Percentiles rank a stretch among this genome's conserved stretches.
Evolutionary conservation across 2,329 filamentous ascomycete species (phyloP).

Genomic region (Aspergillus thermomutatus): DNA sequence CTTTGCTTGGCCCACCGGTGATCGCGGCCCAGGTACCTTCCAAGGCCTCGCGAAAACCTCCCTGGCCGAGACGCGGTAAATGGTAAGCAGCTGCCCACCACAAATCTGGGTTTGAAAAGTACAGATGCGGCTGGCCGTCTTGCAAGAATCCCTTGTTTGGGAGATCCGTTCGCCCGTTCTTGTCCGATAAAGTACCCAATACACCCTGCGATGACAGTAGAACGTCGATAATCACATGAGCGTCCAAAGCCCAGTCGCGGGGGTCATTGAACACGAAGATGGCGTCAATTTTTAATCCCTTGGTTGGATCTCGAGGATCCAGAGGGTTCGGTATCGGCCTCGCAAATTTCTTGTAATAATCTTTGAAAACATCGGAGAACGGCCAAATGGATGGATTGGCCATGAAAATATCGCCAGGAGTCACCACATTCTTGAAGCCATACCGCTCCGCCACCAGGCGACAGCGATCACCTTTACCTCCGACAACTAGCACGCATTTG

Average conservation of each 20-base stretch:
- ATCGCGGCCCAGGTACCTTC: constrained; percentile 74
- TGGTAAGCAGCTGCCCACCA: constrained; percentile 85
- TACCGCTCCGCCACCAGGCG: constrained; percentile 69
- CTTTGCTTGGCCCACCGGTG: constrained; percentile 56
- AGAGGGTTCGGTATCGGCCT: constrained; percentile 34
- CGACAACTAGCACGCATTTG: constrained; percentile 71
- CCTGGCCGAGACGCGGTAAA: constrained; percentile 83
- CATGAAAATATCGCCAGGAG: constrained; percentile 76
- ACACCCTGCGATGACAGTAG: constrained; percentile 75
- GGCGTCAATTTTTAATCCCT: constrained; percentile 74
- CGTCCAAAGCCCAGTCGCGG: constrained; percentile 90
- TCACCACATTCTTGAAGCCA: constrained; percentile 78
- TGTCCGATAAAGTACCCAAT: constrained; percentile 72
- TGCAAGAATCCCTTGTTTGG: constrained; percentile 76
- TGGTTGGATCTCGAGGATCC: constrained; percentile 40
- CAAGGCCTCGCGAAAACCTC: constrained; percentile 80
- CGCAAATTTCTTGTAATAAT: constrained; percentile 56
- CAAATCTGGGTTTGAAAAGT: constrained; percentile 87
- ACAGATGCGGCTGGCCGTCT: constrained; percentile 75
- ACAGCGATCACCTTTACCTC: constrained; percentile 65
- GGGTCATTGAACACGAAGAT: constrained; percentile 95
- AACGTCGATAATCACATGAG: constrained; percentile 78
- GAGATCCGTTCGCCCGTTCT: constrained; percentile 63
- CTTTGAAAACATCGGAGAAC: constrained; percentile 65
- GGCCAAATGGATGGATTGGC: constrained; percentile 77